Conservation (phyloP, 176 grass and related monocot species). For the Triticum dicoccoides region DNA sequence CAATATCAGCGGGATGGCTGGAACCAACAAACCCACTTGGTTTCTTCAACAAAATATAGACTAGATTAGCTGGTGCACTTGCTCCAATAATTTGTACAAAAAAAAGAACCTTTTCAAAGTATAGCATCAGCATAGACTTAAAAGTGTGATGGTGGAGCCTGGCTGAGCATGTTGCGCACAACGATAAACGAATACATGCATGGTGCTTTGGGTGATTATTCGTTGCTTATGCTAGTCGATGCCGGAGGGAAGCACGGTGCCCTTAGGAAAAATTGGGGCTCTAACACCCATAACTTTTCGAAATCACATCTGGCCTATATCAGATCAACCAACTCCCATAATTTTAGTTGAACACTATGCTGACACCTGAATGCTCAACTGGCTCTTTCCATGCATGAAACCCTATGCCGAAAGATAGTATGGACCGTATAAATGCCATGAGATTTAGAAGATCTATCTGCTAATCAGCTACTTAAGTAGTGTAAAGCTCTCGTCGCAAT, state of each 20-base stretch:
- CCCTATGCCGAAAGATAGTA: not conserved
- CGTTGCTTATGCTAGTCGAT: not conserved
- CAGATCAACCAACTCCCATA: not conserved
- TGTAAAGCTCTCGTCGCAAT: too few species aligned
- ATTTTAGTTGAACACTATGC: not conserved
- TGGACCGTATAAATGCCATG: not conserved
- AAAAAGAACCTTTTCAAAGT: not conserved
- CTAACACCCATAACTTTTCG: not conserved
- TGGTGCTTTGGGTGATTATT: not conserved
- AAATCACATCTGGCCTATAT: too few species aligned
- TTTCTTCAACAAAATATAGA: not conserved
- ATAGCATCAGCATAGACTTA: conserved; percentile 17
- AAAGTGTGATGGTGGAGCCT: not conserved
- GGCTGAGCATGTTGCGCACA: not conserved
- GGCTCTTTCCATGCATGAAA: not conserved
- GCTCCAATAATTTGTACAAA: conserved; percentile 10
- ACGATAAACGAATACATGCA: not conserved
- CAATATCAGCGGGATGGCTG: not conserved
- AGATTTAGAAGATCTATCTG: conserved; percentile 17
- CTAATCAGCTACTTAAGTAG: not conserved
- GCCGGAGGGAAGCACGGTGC: not conserved
- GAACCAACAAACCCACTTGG: not conserved
- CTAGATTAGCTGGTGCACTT: not conserved
- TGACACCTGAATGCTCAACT: not conserved
- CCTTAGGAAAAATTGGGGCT: not conserved